Conservation (phyloP, 805 yeast species). For the Pichia pseudocactophila region DNA sequence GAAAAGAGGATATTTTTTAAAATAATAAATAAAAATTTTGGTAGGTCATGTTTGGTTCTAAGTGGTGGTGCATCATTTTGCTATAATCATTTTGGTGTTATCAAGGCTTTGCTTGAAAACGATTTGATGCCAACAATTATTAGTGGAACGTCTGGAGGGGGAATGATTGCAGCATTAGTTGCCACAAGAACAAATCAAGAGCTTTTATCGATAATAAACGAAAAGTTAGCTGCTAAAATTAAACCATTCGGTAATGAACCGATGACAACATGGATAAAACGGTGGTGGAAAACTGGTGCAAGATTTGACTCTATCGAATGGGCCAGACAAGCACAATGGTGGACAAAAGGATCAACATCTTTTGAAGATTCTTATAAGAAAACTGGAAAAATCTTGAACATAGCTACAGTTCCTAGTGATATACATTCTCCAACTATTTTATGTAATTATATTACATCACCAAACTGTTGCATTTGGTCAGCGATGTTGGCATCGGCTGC, state of each 20-base stretch:
- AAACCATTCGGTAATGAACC: slow-evolving; percentile 61
- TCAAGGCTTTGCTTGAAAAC: slow-evolving; percentile 60
- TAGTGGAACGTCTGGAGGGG: slow-evolving; percentile 79
- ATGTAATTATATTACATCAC: slow-evolving; percentile 69
- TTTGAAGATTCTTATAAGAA: slow-evolving; percentile 59
- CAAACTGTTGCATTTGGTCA: slow-evolving; percentile 77
- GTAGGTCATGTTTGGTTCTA: slow-evolving; percentile 61
- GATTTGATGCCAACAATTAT: slow-evolving; percentile 59
- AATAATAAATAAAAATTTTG: slow-evolving; percentile 53
- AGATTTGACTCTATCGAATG: slow-evolving; percentile 66
- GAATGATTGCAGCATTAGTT: slow-evolving; percentile 63
- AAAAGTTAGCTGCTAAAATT: slow-evolving; percentile 52
- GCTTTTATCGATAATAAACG: slow-evolving; percentile 43
- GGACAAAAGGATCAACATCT: slow-evolving; percentile 65
- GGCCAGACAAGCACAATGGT: slow-evolving; percentile 62
- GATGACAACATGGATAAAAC: slow-evolving; percentile 46
- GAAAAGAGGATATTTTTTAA: slow-evolving; percentile 47
- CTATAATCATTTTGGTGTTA: slow-evolving; percentile 67
- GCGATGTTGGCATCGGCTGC: slow-evolving; percentile 70
- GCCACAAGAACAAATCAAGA: slow-evolving; percentile 66
- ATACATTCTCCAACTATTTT: slow-evolving; percentile 74
- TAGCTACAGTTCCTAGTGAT: slow-evolving; percentile 74
- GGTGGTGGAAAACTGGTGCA: slow-evolving; percentile 72
- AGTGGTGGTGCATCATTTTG: slow-evolving; percentile 80
- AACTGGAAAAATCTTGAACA: slow-evolving; percentile 64